These are phyloP conservation scores for Setaria viridis DNA, from an alignment of 202 grass and related monocot genomes.

Conservation along the genomic window DNA sequence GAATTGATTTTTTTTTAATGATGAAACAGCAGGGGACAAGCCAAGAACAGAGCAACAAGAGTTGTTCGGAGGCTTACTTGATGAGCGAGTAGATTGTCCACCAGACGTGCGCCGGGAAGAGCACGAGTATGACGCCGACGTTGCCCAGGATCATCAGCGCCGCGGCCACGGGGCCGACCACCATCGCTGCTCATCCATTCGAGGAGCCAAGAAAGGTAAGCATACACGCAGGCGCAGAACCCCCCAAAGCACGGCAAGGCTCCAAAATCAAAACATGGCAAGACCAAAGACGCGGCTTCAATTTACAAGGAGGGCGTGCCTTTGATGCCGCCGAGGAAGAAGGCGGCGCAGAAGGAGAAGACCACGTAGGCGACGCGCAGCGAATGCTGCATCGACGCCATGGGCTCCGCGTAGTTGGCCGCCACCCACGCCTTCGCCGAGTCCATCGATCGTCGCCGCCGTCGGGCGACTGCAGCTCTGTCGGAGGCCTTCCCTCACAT, in stretches of 20 bases:
- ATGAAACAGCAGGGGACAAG: neutral
- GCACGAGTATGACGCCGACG: constrained; percentile 71
- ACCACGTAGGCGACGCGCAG: constrained; percentile 70
- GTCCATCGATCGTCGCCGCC: constrained; percentile 40
- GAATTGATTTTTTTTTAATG: neutral
- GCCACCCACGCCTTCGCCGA: constrained; percentile 61
- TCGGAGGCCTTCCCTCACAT: constrained; percentile 31
- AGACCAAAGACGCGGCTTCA: neutral
- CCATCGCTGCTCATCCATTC: constrained; percentile 57
- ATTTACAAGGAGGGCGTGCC: constrained; percentile 41
- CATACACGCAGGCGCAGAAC: neutral
- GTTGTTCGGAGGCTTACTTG: constrained; percentile 53
- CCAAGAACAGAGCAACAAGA: constrained; percentile 8
- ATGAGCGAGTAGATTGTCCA: constrained; percentile 87
- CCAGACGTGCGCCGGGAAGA: constrained; percentile 86
- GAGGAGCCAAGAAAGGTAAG: neutral
- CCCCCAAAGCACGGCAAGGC: too few relatives aligned
- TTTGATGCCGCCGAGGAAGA: constrained; percentile 92
- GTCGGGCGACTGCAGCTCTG: neutral
- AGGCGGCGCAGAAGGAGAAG: constrained; percentile 84
- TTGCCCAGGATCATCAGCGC: constrained; percentile 79
- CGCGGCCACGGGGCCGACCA: constrained; percentile 83
- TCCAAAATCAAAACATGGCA: neutral
- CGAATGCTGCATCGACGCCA: constrained; percentile 53
- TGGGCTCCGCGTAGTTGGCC: constrained; percentile 56